Evolutionary conservation across 257 asterid genomes (phyloP), one percentile per base, ranked within the genome.

Genomic region (Perilla frutescens): DNA sequence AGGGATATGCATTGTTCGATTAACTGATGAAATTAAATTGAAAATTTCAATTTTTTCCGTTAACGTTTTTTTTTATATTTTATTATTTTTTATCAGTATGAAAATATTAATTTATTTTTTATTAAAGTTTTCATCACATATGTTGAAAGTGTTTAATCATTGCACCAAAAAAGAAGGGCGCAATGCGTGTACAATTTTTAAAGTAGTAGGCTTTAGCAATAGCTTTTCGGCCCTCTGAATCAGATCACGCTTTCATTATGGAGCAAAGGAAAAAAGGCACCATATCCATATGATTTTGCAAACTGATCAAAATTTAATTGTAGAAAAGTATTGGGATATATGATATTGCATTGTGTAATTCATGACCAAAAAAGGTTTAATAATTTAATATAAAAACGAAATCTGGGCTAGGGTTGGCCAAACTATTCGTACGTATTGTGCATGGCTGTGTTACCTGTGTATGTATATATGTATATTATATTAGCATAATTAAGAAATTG

Each of bases 111-210:
- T 15, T 49, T 49, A 12, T 12, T 20, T 53, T 41, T 39, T 20
- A 53, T 49, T 68, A 2, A 32, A 53, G 54, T 15, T 57, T 31
- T 8, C 29, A 7, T 59, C 31, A 72, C 44, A 12, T 49, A 72
- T 4, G 15, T 20, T 11, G 37, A 61, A 72, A 72, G 76, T 37
- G 54, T 37, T 49, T 44, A 36, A 61, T 62, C 41, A 15, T 61
- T 72, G 54, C 6, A 37, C 10, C 0, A 29, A 8, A 70, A 70
- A 57, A 20, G 10, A 44, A 12, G 26, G 6, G 7, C 4, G 26
- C 14, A 7, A 7, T 39, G 49, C 9, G 4, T n/a, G 49, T 6
- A 7, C 66, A n/a, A 9, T 60, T 36, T 20, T 36, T 15, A 48
- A 63, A 44, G 36, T 63, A 4, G 8, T 20, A 34, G 1, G 12